Evolutionary conservation across 768 basidiomycete genomes (phyloP), one percentile per base, ranked within the genome.

Genomic region (Termitomyces sp.): DNA sequence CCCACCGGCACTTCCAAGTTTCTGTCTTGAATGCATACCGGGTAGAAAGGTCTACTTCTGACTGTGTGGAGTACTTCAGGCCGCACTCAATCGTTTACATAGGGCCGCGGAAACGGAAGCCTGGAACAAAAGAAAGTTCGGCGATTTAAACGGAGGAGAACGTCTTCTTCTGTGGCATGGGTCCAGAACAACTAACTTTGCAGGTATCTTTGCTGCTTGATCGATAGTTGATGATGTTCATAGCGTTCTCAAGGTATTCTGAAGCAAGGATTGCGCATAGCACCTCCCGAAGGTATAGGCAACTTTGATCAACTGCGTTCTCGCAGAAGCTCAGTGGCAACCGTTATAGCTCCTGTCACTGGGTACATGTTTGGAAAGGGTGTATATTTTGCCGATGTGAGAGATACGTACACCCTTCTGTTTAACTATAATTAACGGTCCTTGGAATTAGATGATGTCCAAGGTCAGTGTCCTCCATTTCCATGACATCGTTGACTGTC

Each of bases 321-420:
- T 26, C 10, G 15, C 6, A n/a, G 6, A 9, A 24, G n/a, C 34
- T 59, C 18, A 59, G 41, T 28, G 12, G 16, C 16, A 13, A 36
- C 57, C 5, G 53, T 33, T 56, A 18, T 55, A 79, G 81, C 81
- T 7, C 80, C 79, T 55, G 78, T 79, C 26, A 78, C 76, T 61
- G 81, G 79, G 64, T 83, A 83, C 65, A 86, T 85, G 84, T 85
- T 85, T 65, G 84, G 84, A 53, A 85, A 85, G 68, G 84, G 82
- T 45, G 81, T 84, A 36, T 85, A 86, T 66, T 83, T 86, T 55
- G 83, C 84, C 5, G 83, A 85, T 68, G 82, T 82, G 60, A 65
- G 79, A 60, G 15, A 28, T 16, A 12, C 34, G 10, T 37, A 24
- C 64, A 13, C 28, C 36, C 34, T 47, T 18, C 28, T 39, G 24